Evolutionary conservation across 2,329 filamentous ascomycete species (phyloP).

Genomic region (Fusarium circinatum): DNA sequence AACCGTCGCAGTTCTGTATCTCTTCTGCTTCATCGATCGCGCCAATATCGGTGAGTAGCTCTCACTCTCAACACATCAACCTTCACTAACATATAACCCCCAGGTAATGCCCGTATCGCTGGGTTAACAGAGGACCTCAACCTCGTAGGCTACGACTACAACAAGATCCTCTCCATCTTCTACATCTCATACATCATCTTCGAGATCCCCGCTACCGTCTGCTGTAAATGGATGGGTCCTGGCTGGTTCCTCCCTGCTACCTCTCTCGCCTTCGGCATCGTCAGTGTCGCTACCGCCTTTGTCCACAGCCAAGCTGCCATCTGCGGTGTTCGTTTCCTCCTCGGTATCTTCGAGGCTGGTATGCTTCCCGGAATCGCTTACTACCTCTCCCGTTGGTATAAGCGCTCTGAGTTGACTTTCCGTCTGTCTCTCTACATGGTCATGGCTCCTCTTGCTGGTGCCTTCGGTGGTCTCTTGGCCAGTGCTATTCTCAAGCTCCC

Average conservation of each 20-base stretch:
- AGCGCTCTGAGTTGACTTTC: slow-evolving; percentile 70
- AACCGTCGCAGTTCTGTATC: slow-evolving; percentile 72
- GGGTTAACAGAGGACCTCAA: slow-evolving; percentile 66
- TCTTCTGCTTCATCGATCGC: slow-evolving; percentile 81
- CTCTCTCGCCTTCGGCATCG: slow-evolving; percentile 66
- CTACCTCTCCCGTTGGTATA: slow-evolving; percentile 72
- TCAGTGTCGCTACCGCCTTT: slow-evolving; percentile 69
- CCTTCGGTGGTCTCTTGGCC: slow-evolving; percentile 73
- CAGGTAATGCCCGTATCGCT: slow-evolving; percentile 63
- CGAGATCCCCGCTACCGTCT: slow-evolving; percentile 71
- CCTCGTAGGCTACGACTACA: slow-evolving; percentile 70
- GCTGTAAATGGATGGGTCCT: slow-evolving; percentile 72
- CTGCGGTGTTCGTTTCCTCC: slow-evolving; percentile 68
- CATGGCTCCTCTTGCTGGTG: slow-evolving; percentile 72
- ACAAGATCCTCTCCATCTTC: slow-evolving; percentile 69
- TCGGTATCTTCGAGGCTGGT: slow-evolving; percentile 72
- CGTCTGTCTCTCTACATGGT: slow-evolving; percentile 72
- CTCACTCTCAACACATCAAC: not conserved
- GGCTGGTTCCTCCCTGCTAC: slow-evolving; percentile 71
- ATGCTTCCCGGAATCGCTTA: slow-evolving; percentile 75
- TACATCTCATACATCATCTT: slow-evolving; percentile 75
- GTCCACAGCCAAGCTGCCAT: slow-evolving; percentile 60
- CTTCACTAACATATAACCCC: not conserved
- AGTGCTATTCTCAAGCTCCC: slow-evolving; percentile 70
- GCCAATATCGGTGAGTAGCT: slow-evolving; percentile 71